These are phyloP conservation scores for Cercospora sp. DNA, from an alignment of 2,329 filamentous ascomycete genomes.

Conservation along the genomic window DNA sequence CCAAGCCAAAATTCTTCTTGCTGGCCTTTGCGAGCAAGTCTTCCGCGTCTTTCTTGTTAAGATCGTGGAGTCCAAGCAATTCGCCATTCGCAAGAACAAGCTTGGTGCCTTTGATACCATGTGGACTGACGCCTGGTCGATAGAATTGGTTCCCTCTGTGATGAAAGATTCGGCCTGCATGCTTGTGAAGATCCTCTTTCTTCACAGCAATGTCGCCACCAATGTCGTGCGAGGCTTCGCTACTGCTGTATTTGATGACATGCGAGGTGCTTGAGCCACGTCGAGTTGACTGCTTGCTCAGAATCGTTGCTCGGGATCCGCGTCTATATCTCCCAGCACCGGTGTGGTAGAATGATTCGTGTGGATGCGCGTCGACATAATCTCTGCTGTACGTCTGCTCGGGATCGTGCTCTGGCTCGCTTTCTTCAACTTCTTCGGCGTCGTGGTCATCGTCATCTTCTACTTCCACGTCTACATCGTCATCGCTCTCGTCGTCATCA, in stretches of 20 bases:
- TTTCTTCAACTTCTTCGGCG: conserved; percentile 13
- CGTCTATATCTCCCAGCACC: conserved; percentile 34
- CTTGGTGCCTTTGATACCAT: conserved; percentile 26
- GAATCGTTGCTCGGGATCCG: conserved; percentile 20
- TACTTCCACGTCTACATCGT: conserved; percentile 12
- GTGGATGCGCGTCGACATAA: conserved; percentile 31
- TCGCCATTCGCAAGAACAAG: conserved; percentile 20
- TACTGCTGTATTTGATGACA: conserved; percentile 20
- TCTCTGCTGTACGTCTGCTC: conserved; percentile 31
- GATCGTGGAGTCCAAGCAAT: conserved; percentile 8
- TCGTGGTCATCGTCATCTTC: conserved; percentile 16
- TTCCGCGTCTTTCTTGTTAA: conserved; percentile 8
- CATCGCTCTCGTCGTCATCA: conserved; percentile 22
- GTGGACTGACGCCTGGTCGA: conserved; percentile 32
- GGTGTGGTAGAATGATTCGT: conserved; percentile 34
- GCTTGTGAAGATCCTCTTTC: conserved; percentile 27
- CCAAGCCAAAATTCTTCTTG: conserved; percentile 5
- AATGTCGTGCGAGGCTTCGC: conserved; percentile 17
- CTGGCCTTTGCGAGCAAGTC: conserved; percentile 5
- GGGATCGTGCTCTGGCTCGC: conserved; percentile 16
- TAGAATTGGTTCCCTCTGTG: conserved; percentile 38
- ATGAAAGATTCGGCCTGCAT: conserved; percentile 31
- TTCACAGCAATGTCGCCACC: conserved; percentile 22
- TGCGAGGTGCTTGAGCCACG: conserved; percentile 22
- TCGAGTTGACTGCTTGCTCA: conserved; percentile 11